Percentiles rank a stretch among this genome's conserved stretches.
Evolutionary conservation across 2,329 filamentous ascomycete species (phyloP).

Genomic region (Aphanocladium album): DNA sequence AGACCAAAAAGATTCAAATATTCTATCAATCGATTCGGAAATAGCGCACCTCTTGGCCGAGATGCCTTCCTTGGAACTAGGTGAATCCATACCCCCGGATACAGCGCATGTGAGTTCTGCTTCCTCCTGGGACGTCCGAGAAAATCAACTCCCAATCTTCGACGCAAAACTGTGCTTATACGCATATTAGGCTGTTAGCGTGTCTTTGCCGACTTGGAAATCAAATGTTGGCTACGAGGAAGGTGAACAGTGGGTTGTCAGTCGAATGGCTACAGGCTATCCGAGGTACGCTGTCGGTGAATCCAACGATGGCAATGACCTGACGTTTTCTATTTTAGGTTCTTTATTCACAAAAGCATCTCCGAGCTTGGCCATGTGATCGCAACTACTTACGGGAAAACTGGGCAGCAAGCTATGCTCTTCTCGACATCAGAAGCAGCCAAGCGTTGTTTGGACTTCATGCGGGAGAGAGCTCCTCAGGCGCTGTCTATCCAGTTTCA

Average conservation of each 20-base stretch:
- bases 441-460: slow-evolving; percentile 68
- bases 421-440: slow-evolving; percentile 71
- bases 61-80: slow-evolving; percentile 51
- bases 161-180: background rate
- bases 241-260: slow-evolving; percentile 79
- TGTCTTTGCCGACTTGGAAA: slow-evolving; percentile 90
- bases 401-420: slow-evolving; percentile 68
- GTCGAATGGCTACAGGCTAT: slow-evolving; percentile 84
- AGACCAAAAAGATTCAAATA: background rate
- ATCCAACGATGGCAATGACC: background rate
- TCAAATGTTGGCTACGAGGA: slow-evolving; percentile 93
- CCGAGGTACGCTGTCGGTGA: slow-evolving; percentile 54
- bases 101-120: slow-evolving; percentile 66
- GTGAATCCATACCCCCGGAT: slow-evolving; percentile 70
- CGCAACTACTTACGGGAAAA: slow-evolving; percentile 55
- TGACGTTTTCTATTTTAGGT: slow-evolving; percentile 48
- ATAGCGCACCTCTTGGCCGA: background rate
- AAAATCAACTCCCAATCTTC: background rate
- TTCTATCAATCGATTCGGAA: background rate
- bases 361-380: slow-evolving; percentile 67
- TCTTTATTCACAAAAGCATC: slow-evolving; percentile 87
- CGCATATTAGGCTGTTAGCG: slow-evolving; percentile 73
- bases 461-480: slow-evolving; percentile 54
- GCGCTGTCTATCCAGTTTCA: slow-evolving; percentile 44
- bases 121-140: background rate